Percentiles rank a stretch among this genome's conserved stretches.
Conservation (phyloP, 2,329 filamentous ascomycete genomes). For the Geosmithia morbida region DNA sequence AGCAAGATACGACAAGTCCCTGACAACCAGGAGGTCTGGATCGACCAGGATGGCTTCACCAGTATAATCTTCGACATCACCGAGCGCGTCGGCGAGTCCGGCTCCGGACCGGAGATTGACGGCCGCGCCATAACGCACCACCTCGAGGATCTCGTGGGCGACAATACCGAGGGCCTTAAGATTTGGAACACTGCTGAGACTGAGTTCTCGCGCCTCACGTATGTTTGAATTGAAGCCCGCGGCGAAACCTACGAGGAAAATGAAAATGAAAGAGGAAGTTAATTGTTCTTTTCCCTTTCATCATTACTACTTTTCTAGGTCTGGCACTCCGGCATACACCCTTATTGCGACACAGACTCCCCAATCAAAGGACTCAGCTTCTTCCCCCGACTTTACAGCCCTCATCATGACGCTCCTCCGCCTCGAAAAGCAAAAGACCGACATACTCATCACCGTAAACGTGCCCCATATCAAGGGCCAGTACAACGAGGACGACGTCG, state of each 20-base stretch:
- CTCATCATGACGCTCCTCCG: conserved; percentile 67
- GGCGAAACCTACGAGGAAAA: too few species aligned
- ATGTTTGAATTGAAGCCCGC: conserved; percentile 9
- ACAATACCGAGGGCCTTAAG: conserved; percentile 47
- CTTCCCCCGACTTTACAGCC: conserved; percentile 50
- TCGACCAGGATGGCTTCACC: conserved; percentile 71
- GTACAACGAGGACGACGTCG: conserved; percentile 59
- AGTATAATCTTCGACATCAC: conserved; percentile 85
- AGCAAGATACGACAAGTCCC: conserved; percentile 64
- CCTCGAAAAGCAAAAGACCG: conserved; percentile 60
- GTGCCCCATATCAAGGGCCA: conserved; percentile 69
- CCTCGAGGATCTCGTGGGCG: conserved; percentile 53
- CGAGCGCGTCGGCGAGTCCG: conserved; percentile 53
- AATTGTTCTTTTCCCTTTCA: too few species aligned
- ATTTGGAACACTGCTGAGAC: conserved; percentile 53
- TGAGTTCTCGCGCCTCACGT: conserved; percentile 40
- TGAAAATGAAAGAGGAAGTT: too few species aligned
- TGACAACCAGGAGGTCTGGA: conserved; percentile 85
- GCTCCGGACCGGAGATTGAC: conserved; percentile 43
- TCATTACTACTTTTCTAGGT: conserved; percentile 6
- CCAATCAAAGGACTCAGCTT: conserved; percentile 16
- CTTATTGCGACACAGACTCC: conserved; percentile 52
- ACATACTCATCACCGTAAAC: conserved; percentile 77
- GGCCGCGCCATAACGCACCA: conserved; percentile 57
- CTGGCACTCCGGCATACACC: conserved; percentile 46